These are phyloP conservation scores for Fusarium pseudocircinatum DNA, from an alignment of 2,329 filamentous ascomycete genomes.

Conservation along the genomic window DNA sequence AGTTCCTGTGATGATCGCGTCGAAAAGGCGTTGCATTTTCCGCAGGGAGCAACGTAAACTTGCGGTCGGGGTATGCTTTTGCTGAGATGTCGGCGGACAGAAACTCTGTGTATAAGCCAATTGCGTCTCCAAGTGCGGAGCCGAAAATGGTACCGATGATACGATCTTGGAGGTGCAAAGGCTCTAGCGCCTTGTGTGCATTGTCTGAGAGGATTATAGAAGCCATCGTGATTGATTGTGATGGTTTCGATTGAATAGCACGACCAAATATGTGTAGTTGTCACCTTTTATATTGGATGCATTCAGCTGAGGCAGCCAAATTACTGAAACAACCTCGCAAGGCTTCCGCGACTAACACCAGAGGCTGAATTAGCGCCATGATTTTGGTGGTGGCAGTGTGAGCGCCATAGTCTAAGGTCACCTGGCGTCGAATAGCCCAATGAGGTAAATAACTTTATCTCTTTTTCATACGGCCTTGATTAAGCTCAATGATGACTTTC, in stretches of 20 bases:
- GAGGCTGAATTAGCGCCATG: conserved; percentile 24
- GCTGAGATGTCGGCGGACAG: conserved; percentile 50
- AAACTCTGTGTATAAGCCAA: conserved; percentile 65
- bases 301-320: conserved; percentile 26
- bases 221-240: conserved; percentile 6
- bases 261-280: background rate
- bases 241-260: too few species aligned
- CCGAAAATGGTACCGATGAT: conserved; percentile 59
- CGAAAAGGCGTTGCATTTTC: conserved; percentile 53
- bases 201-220: conserved; percentile 25
- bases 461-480: background rate
- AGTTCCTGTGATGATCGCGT: conserved; percentile 56
- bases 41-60: conserved; percentile 52
- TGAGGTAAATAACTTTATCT: background rate
- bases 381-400: conserved; percentile 34
- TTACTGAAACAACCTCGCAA: conserved; percentile 23
- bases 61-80: conserved; percentile 49
- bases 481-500: background rate
- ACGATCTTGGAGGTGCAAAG: conserved; percentile 47
- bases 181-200: conserved; percentile 25
- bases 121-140: conserved; percentile 63
- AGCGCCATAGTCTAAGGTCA: background rate
- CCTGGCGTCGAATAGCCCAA: background rate
- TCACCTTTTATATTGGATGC: background rate
- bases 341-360: conserved; percentile 3